phyloP scores from a whole-genome alignment of 2,329 filamentous ascomycete species.

The Colletotrichum gloeosporioides region DNA sequence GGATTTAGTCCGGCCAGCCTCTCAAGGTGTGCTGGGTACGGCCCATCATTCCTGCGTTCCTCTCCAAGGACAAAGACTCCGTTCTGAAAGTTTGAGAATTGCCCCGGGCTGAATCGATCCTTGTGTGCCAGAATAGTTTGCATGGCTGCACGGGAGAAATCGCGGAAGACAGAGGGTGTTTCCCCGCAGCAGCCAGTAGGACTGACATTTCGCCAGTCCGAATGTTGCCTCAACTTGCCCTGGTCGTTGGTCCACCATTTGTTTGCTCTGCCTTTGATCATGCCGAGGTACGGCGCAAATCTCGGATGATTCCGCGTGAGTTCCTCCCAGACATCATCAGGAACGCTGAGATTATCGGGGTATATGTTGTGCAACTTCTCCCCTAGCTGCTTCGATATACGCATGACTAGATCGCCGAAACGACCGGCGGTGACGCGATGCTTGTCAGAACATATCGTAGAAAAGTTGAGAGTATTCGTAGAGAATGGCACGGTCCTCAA shows the following conservation, averaged over 20 bases:
- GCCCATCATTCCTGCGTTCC: no score
- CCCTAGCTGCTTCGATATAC: background rate
- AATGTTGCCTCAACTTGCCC: no score
- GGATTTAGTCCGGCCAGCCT: background rate
- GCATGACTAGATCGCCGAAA: no score
- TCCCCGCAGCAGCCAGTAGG: background rate
- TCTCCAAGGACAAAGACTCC: background rate
- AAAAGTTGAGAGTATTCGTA: background rate
- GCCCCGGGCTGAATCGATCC: background rate
- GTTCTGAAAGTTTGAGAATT: background rate
- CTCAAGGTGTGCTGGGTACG: background rate
- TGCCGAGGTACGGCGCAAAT: no score
- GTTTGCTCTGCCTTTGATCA: no score
- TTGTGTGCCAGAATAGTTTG: background rate
- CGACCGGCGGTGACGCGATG: background rate
- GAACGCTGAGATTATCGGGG: background rate
- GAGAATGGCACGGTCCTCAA: background rate
- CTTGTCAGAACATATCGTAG: background rate
- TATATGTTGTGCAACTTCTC: rapidly evolving
- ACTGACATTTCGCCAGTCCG: background rate
- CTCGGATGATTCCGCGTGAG: no score
- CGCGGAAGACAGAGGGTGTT: background rate
- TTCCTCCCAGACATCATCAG: background rate
- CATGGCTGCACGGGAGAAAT: background rate
- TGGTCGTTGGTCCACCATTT: no score